phyloP scores from a whole-genome alignment of 2,329 filamentous ascomycete species.

The Aspergillus tamarii region DNA sequence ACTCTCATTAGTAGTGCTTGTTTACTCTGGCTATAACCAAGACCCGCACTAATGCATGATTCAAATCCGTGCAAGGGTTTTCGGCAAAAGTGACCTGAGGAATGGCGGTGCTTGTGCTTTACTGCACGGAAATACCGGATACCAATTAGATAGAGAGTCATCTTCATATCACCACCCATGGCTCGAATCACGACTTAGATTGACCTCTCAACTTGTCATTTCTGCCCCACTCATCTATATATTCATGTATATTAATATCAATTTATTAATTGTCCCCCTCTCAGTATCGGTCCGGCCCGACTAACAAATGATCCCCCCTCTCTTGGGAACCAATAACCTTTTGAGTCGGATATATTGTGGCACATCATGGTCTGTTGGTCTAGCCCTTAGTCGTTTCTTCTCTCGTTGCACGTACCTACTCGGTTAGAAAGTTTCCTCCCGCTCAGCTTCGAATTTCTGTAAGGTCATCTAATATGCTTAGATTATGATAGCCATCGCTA shows the following conservation, averaged over 20 bases:
- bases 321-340: neutral
- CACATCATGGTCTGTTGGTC: neutral
- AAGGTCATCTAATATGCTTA: neutral
- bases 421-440: neutral
- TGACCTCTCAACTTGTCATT: neutral
- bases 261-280: neutral
- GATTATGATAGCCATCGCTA: neutral
- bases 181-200: neutral
- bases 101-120: neutral
- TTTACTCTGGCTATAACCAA: neutral
- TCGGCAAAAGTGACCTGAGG: neutral
- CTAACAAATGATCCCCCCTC: neutral
- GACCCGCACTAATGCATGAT: neutral
- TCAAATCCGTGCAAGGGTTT: neutral
- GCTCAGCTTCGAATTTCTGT: neutral
- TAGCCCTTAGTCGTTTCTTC: neutral
- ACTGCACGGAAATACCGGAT: neutral
- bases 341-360: neutral
- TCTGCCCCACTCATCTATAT: neutral
- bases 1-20: neutral
- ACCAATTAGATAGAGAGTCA: neutral
- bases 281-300: neutral
- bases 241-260: neutral
- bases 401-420: neutral
- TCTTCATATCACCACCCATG: neutral